Base-by-base conservation (phyloP, 768 basidiomycete species). In the Rhodotorula kratochvilovae region DNA sequence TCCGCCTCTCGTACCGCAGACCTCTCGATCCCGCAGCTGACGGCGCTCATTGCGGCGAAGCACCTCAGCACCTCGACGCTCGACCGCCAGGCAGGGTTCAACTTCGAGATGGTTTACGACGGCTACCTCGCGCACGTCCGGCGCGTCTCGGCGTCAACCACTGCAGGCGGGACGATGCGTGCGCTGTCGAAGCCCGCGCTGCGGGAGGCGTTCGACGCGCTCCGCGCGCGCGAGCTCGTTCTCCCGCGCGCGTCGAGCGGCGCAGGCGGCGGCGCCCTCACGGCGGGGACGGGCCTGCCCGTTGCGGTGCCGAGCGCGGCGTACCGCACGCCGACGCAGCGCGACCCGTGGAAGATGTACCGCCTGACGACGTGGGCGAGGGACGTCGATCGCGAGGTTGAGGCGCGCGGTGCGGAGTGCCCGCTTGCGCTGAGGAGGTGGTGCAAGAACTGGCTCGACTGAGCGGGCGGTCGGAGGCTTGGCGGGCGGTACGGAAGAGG, bases 101-200 rank as follows among this genome's bases (percentile, higher is more conserved):
- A 90, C 42, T 95, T 98, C 78, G 91, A 94, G 76, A 92, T 94
- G 88, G 85, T 95, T 15, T 85, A 89, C 71, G 90, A 91, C 62
- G 78, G 79, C 61, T 83, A 83, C 74, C 11, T 58, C 10, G 29
- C 70, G 42, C 76, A 77, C 63, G 45, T 60, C 35, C 64, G 66
- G 39, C 55, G 76, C 36, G 57, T 55, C 58, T 21, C 50, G 59
- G 65, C 54, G 61, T 68, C 27, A 15, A 69, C 27, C 29, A 62
- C 61, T 11, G 70, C 56, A 11, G 56, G 61, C 23, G 35, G 59
- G 39, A 45, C 45, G 16, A 25, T 66, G 46, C 63, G 29, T n/a
- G 66, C 56, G 36, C 36, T 57, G 23, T 57, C 56, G 21, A 57
- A 57, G 56, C 23, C 36, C 15, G 56, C 56, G 10, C 35, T 57